Percentiles rank a stretch among this genome's conserved stretches.
Evolutionary conservation across 208 protist species (phyloP).

Genomic region (Acanthamoeba pearcei): DNA sequence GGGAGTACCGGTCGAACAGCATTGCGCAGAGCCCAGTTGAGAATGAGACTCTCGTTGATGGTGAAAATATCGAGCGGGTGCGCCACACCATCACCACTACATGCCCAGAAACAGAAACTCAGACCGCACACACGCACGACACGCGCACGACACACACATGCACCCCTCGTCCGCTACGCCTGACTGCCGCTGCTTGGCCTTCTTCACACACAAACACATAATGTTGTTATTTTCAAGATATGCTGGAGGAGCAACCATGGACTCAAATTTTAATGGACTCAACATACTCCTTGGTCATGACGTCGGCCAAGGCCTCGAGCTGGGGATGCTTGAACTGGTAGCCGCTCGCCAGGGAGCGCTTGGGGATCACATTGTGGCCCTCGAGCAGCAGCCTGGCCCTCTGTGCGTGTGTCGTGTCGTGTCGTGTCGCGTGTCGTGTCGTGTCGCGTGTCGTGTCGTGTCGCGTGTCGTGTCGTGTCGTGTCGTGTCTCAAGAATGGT

Average conservation of each 20-base stretch:
- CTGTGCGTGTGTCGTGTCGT: not conserved
- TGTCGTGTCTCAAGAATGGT: no score
- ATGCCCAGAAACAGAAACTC: no score
- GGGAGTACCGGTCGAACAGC: conserved; percentile 15
- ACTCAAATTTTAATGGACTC: no score
- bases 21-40: conserved; percentile 33
- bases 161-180: no score
- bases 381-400: conserved; percentile 50
- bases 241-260: no score
- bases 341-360: conserved; percentile 61
- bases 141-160: no score
- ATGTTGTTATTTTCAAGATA: no score
- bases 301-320: not conserved
- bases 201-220: no score
- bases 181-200: no score
- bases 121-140: not conserved
- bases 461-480: no score
- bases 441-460: no score
- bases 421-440: no score
- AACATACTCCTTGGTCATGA: not conserved
- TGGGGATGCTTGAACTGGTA: conserved; percentile 51
- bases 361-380: conserved; percentile 72
- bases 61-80: not conserved
- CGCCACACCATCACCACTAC: not conserved
- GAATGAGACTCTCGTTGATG: not conserved